Percentiles rank a stretch among this genome's conserved stretches.
phyloP scores from a whole-genome alignment of 1,284 basidiomycete genomes.

The Moesziomyces sp. region DNA sequence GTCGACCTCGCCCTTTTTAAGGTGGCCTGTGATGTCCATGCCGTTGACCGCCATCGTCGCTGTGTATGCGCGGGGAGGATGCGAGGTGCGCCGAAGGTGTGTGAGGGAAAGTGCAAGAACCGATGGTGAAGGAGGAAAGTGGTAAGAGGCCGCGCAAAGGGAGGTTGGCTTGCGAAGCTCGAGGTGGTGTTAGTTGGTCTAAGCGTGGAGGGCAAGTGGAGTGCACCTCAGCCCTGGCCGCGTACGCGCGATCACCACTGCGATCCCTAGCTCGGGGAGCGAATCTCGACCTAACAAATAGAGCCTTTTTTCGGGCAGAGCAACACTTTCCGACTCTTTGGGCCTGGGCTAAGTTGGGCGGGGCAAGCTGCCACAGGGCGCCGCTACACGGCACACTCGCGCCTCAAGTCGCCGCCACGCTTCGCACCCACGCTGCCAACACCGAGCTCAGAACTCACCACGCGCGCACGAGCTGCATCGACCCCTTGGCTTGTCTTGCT shows the following conservation, averaged over 20 bases:
- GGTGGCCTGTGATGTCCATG: conserved; percentile 50
- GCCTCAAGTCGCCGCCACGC: neutral
- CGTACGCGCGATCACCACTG: conserved; percentile 38
- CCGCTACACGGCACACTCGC: too few species aligned
- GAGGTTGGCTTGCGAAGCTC: neutral
- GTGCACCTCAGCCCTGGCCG: conserved; percentile 23
- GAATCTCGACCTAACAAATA: neutral
- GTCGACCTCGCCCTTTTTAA: conserved; percentile 67
- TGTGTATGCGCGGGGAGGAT: neutral
- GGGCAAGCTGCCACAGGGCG: too few species aligned
- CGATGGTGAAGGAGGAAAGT: neutral
- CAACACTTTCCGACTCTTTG: too few species aligned
- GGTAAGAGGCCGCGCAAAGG: too few species aligned
- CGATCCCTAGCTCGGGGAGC: too few species aligned
- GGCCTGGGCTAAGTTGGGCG: too few species aligned
- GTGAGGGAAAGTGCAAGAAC: too few species aligned
- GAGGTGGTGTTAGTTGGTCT: conserved; percentile 17
- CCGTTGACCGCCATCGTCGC: conserved; percentile 45
- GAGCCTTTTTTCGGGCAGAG: neutral
- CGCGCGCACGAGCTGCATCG: conserved; percentile 1
- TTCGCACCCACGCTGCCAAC: neutral
- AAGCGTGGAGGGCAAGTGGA: conserved; percentile 36
- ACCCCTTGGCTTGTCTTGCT: neutral
- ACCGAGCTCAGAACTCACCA: neutral
- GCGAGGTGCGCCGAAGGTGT: neutral